Evolutionary conservation across 2,329 filamentous ascomycete genomes (phyloP), one percentile per base, ranked within the genome.

Genomic region (Endocalyx cinctus): DNA sequence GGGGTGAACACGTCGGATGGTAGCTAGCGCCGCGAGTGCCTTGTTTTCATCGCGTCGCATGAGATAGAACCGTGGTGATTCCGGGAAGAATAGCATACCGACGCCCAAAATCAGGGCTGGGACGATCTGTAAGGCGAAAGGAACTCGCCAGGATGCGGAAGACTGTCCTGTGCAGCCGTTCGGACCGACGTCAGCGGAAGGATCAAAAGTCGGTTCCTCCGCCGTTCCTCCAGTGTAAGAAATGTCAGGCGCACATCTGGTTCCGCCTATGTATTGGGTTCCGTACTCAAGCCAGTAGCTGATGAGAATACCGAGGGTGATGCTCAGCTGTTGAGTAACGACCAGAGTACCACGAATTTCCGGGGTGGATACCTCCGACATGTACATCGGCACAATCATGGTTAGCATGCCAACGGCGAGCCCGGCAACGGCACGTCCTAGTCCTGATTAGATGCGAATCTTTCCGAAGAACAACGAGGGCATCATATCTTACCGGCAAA

Each of bases 121-220:
- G 0, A 65, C 45, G 35, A 79, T 76, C 43, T 74, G 70, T 13
- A 73, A 41, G 2, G 60, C 66, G 29, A 73, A 62, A 0, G 70
- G 70, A 10, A 73, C 59, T 10, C 69, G 57, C 55, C 70, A 74
- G 4, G 67, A 47, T 2, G 53, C 54, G 10, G 59, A 41, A 10
- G 62, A 67, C 38, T 71, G 68, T 0, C 66, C 67, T 1, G 56
- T 57, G 34, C 67, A 72, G 25, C 57, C 64, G 20, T 55, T 46
- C 28, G 48, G 44, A 5, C 59, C 63, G 25, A 67, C 60, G 41
- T 66, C 66, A 25, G 46, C 50, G 33, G 52, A 57, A 4, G 66
- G 66, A 19, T 71, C 55, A 35, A 73, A 72, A 5, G 48, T 50
- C 7, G 45, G 64, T 2, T 54, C 47, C 1, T 47, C 42, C 1